Conservation (phyloP, 2,329 filamentous ascomycete species). For the Pleurostoma richardsiae region DNA sequence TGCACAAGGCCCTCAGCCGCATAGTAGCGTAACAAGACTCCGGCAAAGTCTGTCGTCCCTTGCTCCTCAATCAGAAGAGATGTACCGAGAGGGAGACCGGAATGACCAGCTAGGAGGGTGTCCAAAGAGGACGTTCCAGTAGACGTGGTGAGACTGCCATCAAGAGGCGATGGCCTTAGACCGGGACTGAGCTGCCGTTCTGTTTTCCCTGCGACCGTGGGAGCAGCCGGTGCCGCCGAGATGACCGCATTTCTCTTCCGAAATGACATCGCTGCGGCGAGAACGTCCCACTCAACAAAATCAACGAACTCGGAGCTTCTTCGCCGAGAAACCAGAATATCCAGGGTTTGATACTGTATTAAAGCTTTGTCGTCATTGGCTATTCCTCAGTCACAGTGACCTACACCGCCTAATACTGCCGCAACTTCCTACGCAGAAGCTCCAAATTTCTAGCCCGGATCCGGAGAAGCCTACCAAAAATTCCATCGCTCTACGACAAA, state of each 20-base stretch:
- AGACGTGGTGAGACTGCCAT: slow-evolving; percentile 83
- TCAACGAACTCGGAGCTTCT: too few relatives aligned
- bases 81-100: slow-evolving; percentile 76
- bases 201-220: slow-evolving; percentile 16
- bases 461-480: too few relatives aligned
- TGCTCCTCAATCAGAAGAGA: slow-evolving; percentile 79
- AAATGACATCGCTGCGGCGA: slow-evolving; percentile 43
- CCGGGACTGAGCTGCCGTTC: slow-evolving; percentile 37
- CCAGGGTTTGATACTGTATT: too few relatives aligned
- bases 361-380: too few relatives aligned
- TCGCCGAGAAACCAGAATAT: too few relatives aligned
- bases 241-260: slow-evolving; percentile 52
- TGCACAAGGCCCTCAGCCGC: slow-evolving; percentile 91
- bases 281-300: too few relatives aligned
- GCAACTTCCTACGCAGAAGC: too few relatives aligned
- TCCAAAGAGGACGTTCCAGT: slow-evolving; percentile 87
- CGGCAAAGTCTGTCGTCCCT: slow-evolving; percentile 91
- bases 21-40: slow-evolving; percentile 79
- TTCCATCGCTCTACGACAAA: too few relatives aligned
- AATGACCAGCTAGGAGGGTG: slow-evolving; percentile 77
- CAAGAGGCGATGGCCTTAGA: slow-evolving; percentile 79
- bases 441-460: too few relatives aligned
- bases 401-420: too few relatives aligned
- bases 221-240: slow-evolving; percentile 25
- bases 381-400: too few relatives aligned